A percentile compares a stretch with the other conserved stretches of the same genome.
Evolutionary conservation across 108 stramenopile genomes (phyloP).

Genomic region (Cyclotella choctawhatcheeana): DNA sequence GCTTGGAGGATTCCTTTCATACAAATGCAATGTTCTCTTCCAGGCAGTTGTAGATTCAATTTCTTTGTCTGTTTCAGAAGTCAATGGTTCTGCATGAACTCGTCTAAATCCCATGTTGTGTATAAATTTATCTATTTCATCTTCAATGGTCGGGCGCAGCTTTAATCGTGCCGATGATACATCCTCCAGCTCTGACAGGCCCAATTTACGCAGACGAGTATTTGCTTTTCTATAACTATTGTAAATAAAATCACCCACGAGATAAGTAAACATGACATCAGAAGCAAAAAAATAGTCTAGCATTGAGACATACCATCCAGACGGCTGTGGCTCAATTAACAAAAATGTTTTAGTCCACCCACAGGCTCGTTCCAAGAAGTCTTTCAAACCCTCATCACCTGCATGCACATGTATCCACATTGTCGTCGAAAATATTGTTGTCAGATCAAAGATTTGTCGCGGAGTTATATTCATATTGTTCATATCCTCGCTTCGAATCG

Average conservation of each 20-base stretch:
- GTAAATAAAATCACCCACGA: background rate
- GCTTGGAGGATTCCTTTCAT: conserved; percentile 14
- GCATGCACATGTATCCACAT: conserved; percentile 68
- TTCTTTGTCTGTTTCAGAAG: background rate
- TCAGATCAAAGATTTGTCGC: conserved; percentile 43
- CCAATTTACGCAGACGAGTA: conserved; percentile 54
- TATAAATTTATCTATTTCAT: conserved; percentile 53
- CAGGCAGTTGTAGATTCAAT: conserved; percentile 32
- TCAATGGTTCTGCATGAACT: conserved; percentile 1
- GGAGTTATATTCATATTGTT: background rate
- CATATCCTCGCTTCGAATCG: background rate
- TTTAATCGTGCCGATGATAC: conserved; percentile 42
- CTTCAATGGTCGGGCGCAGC: conserved; percentile 51
- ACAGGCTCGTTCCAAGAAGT: conserved; percentile 47
- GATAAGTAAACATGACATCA: background rate
- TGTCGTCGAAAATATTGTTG: conserved; percentile 62
- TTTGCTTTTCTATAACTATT: conserved; percentile 58
- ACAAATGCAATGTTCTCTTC: conserved; percentile 45
- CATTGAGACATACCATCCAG: conserved; percentile 37
- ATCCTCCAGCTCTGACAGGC: conserved; percentile 52
- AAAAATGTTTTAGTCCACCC: conserved; percentile 49
- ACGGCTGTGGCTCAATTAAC: conserved; percentile 62
- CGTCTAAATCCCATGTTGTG: conserved; percentile 35
- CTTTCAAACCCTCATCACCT: conserved; percentile 54
- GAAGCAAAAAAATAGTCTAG: background rate